A percentile compares a stretch with the other conserved stretches of the same genome.
These are phyloP conservation scores for Hordeum marinum DNA, from an alignment of 176 grass and related monocot species.

Conservation along the genomic window DNA sequence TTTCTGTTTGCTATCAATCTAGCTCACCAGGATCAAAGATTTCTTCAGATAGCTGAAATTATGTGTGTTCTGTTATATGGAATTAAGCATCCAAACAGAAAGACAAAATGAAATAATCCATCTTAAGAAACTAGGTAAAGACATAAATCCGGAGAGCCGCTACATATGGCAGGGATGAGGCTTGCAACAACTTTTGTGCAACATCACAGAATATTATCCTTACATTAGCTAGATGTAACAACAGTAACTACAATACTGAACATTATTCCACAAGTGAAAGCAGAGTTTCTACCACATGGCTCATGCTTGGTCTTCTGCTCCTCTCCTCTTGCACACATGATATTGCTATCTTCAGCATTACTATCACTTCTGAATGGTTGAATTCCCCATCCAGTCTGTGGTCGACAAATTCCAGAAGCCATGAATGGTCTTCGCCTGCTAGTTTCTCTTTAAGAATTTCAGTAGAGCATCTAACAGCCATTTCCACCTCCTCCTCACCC, in stretches of 20 bases:
- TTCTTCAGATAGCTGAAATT: neutral
- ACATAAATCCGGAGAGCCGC: neutral
- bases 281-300: constrained; percentile 28
- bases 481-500: neutral
- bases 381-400: constrained; percentile 31
- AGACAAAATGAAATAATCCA: neutral
- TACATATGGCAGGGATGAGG: neutral
- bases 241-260: neutral
- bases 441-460: constrained; percentile 32
- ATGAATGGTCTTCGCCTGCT: constrained; percentile 17
- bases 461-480: neutral
- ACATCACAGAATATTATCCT: neutral
- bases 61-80: neutral
- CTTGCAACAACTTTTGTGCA: neutral
- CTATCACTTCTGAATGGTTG: constrained; percentile 25
- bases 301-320: constrained; percentile 37
- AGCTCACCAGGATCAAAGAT: neutral
- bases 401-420: constrained; percentile 41
- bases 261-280: constrained; percentile 13
- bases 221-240: neutral
- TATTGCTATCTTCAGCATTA: constrained; percentile 35
- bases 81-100: neutral
- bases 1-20: neutral
- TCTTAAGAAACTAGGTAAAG: neutral
- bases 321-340: constrained; percentile 46